Conservation (phyloP, 352 stramenopile genomes). For the Globisporangium acanthophoron region DNA sequence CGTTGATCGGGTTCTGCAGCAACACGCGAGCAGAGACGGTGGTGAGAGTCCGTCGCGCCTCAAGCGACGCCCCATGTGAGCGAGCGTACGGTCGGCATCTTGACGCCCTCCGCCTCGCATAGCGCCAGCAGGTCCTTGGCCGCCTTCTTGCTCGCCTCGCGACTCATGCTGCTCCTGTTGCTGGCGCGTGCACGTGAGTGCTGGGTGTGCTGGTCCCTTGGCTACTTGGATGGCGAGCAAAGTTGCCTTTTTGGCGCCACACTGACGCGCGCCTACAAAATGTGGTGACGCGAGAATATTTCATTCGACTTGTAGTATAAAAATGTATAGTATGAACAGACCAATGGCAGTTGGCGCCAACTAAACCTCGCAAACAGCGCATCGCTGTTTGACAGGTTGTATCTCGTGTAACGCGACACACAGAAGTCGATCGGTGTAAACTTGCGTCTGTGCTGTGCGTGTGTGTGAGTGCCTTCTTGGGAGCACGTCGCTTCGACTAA, state of each 20-base stretch:
- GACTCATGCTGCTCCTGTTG: conserved; percentile 21
- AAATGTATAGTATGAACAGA: neutral
- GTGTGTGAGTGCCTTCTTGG: too few species aligned
- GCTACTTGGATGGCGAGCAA: too few species aligned
- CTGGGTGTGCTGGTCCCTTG: too few species aligned
- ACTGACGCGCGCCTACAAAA: neutral
- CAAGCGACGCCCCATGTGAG: neutral
- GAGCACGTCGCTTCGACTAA: too few species aligned
- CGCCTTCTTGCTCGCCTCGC: conserved; percentile 47
- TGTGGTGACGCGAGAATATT: neutral
- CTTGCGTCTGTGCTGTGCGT: too few species aligned
- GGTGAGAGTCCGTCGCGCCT: neutral
- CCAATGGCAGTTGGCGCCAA: neutral
- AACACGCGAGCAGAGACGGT: neutral
- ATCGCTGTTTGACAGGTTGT: neutral
- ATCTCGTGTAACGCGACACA: neutral
- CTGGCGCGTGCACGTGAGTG: neutral
- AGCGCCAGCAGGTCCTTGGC: conserved; percentile 78
- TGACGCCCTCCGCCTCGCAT: conserved; percentile 72
- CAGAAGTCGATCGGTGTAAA: neutral
- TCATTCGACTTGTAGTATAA: neutral
- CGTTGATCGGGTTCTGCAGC: conserved; percentile 63
- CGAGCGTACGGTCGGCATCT: conserved; percentile 57
- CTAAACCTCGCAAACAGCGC: neutral
- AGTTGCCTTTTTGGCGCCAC: neutral